phyloP scores from a whole-genome alignment of 257 asterid genomes.

The Parsonsia alboflavescens region DNA sequence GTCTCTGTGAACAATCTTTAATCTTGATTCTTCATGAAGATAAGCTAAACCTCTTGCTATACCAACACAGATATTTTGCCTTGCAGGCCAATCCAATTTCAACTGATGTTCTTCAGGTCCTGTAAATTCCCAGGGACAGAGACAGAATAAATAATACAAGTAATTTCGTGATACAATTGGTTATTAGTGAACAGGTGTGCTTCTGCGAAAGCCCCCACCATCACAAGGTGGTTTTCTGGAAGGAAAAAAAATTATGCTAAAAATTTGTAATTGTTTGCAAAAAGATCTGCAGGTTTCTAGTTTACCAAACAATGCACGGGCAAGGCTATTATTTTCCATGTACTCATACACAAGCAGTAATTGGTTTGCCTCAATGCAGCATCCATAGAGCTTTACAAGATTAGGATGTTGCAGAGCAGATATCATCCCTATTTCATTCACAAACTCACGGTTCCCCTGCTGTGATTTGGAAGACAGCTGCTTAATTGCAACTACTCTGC shows the following conservation, averaged over 20 bases:
- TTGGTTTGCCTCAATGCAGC: background rate
- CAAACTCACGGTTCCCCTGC: slow-evolving; percentile 5
- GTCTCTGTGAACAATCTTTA: slow-evolving; percentile 32
- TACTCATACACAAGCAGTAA: background rate
- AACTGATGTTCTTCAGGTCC: slow-evolving; percentile 50
- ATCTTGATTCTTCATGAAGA: slow-evolving; percentile 48
- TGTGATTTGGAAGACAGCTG: slow-evolving; percentile 6
- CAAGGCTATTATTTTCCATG: slow-evolving; percentile 6
- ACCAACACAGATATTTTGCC: slow-evolving; percentile 49
- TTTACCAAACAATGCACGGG: slow-evolving; percentile 11
- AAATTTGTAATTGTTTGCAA: background rate
- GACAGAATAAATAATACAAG: too few relatives aligned
- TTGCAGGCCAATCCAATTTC: slow-evolving; percentile 49
- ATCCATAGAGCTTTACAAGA: slow-evolving; percentile 8
- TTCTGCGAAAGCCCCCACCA: too few relatives aligned
- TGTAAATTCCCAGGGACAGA: slow-evolving; percentile 4
- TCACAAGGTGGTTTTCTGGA: too few relatives aligned
- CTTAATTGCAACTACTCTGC: background rate
- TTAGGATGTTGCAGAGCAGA: slow-evolving; percentile 5
- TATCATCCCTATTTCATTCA: slow-evolving; percentile 3
- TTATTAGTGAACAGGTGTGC: too few relatives aligned
- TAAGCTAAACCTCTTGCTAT: slow-evolving; percentile 65
- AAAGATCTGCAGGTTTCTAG: background rate
- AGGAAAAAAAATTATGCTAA: background rate
- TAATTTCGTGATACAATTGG: too few relatives aligned